These are phyloP conservation scores for Kalmanozyma brasiliensis DNA, from an alignment of 1,284 basidiomycete genomes.

Conservation along the genomic window DNA sequence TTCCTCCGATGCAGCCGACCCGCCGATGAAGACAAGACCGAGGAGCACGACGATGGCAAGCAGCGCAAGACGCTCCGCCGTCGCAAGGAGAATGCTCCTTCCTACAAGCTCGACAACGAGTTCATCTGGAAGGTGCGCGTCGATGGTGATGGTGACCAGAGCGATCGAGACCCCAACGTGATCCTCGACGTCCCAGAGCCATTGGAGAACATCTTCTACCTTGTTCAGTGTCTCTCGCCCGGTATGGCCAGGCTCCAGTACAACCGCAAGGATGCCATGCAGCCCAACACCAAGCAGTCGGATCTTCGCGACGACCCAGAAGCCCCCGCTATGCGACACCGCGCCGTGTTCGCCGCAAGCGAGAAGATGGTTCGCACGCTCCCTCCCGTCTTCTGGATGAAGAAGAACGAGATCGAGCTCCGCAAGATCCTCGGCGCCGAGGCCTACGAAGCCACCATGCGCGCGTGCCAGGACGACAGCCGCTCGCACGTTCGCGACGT, in stretches of 20 bases:
- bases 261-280: constrained; percentile 60
- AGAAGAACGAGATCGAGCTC: constrained; percentile 59
- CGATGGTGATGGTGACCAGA: constrained; percentile 56
- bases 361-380: constrained; percentile 59
- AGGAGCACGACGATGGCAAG: constrained; percentile 45
- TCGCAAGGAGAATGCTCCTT: constrained; percentile 57
- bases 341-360: constrained; percentile 57
- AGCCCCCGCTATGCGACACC: constrained; percentile 57
- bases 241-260: constrained; percentile 58
- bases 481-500: constrained; percentile 54
- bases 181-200: constrained; percentile 60
- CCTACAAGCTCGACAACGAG: constrained; percentile 60
- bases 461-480: constrained; percentile 45
- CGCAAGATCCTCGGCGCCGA: constrained; percentile 57
- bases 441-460: constrained; percentile 57
- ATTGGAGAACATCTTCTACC: constrained; percentile 63
- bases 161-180: constrained; percentile 56
- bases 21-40: constrained; percentile 46
- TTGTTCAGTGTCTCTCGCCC: constrained; percentile 60
- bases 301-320: constrained; percentile 60
- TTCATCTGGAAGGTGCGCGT: constrained; percentile 62
- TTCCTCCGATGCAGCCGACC: constrained; percentile 55
- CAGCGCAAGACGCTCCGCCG: constrained; percentile 54
- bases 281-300: constrained; percentile 59
- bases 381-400: constrained; percentile 63